phyloP scores from a whole-genome alignment of 1,139 yeast genomes.

The Candida sp. region DNA sequence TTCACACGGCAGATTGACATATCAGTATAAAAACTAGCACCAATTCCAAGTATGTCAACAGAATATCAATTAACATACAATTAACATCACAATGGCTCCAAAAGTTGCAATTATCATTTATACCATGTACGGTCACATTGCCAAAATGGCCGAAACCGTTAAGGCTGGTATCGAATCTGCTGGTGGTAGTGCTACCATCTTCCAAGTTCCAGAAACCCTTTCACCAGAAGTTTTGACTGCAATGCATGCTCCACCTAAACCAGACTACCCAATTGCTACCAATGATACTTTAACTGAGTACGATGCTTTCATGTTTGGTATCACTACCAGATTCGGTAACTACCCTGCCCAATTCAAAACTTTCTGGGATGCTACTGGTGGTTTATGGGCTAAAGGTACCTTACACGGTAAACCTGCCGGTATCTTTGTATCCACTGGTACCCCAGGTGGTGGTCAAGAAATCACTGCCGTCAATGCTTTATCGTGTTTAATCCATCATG shows the following conservation, averaged over 20 bases:
- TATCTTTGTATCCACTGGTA: slow-evolving; percentile 43
- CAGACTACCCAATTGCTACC: slow-evolving; percentile 69
- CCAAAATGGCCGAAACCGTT: slow-evolving; percentile 63
- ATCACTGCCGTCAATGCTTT: slow-evolving; percentile 30
- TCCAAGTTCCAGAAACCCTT: slow-evolving; percentile 80
- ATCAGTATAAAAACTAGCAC: background rate
- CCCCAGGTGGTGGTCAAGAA: slow-evolving; percentile 45
- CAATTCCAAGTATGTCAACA: no score
- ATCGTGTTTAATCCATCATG: slow-evolving; percentile 41
- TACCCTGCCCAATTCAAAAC: slow-evolving; percentile 80
- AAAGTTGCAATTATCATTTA: slow-evolving; percentile 64
- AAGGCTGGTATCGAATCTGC: slow-evolving; percentile 70
- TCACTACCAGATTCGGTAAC: slow-evolving; percentile 83
- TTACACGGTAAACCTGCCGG: slow-evolving; percentile 77
- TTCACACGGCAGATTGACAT: no score
- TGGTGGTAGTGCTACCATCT: slow-evolving; percentile 70
- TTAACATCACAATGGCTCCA: slow-evolving; percentile 20
- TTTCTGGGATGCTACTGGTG: slow-evolving; percentile 82
- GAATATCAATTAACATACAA: background rate
- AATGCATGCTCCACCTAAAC: slow-evolving; percentile 63
- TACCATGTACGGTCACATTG: slow-evolving; percentile 80
- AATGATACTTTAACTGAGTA: slow-evolving; percentile 54
- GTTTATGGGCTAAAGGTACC: slow-evolving; percentile 76
- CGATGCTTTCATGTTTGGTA: slow-evolving; percentile 77
- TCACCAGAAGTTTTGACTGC: slow-evolving; percentile 54